Conservation (phyloP, 2,329 filamentous ascomycete genomes). For the Parascedosporium putredinis region DNA sequence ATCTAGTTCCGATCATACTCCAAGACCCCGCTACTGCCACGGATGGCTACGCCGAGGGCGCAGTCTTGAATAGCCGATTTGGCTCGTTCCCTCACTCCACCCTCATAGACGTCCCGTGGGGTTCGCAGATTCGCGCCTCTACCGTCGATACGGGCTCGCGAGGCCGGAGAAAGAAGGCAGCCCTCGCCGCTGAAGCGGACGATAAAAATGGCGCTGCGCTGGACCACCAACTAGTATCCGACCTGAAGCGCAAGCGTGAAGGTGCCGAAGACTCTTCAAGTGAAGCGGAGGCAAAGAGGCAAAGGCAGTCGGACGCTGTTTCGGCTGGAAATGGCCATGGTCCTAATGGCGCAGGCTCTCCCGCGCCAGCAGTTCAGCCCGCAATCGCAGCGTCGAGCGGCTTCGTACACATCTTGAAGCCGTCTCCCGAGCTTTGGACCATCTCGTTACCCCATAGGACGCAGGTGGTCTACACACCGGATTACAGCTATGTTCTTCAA, state of each 20-base stretch:
- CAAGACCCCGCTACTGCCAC: slow-evolving; percentile 25
- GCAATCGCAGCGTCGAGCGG: slow-evolving; percentile 50
- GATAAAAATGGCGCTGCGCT: slow-evolving; percentile 14
- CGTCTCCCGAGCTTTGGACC: slow-evolving; percentile 77
- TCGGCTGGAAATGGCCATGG: neutral
- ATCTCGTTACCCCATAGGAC: slow-evolving; percentile 69
- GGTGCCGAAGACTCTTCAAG: slow-evolving; percentile 18
- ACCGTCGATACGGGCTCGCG: slow-evolving; percentile 86
- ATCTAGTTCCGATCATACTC: slow-evolving; percentile 42
- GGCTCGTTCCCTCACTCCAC: slow-evolving; percentile 81
- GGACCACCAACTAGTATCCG: slow-evolving; percentile 22
- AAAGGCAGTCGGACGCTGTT: neutral
- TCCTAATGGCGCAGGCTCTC: neutral
- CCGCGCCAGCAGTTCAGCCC: slow-evolving; percentile 26
- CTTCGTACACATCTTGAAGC: slow-evolving; percentile 69
- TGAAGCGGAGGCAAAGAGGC: slow-evolving; percentile 23
- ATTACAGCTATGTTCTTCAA: slow-evolving; percentile 77
- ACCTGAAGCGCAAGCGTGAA: slow-evolving; percentile 21
- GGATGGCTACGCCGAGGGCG: slow-evolving; percentile 48
- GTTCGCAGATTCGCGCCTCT: slow-evolving; percentile 81
- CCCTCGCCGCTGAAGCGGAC: slow-evolving; percentile 8
- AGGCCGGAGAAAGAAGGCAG: slow-evolving; percentile 55
- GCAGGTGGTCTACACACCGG: slow-evolving; percentile 78
- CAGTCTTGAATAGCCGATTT: slow-evolving; percentile 83
- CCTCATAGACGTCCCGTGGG: slow-evolving; percentile 72